Conservation (phyloP, 805 yeast genomes). For the Soucietia sequanensis region DNA sequence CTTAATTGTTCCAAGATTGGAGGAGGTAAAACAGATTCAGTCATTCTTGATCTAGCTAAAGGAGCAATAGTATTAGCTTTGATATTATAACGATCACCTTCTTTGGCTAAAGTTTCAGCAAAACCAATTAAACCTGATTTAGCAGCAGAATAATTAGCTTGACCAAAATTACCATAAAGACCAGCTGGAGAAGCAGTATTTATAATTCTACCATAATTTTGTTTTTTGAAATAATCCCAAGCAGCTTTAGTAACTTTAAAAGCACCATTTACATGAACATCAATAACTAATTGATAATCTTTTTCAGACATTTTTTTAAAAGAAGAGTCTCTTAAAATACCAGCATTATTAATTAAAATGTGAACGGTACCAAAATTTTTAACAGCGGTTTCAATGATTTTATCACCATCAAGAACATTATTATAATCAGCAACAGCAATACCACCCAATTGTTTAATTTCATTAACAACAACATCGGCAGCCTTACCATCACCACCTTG, state of each 20-base stretch:
- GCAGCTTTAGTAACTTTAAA: conserved; percentile 83
- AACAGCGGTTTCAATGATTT: conserved; percentile 81
- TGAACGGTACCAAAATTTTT: conserved; percentile 87
- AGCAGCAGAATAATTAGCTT: conserved; percentile 92
- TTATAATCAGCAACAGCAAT: conserved; percentile 92
- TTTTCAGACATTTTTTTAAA: conserved; percentile 82
- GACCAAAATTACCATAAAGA: conserved; percentile 94
- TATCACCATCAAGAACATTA: conserved; percentile 82
- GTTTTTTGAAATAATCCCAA: conserved; percentile 86
- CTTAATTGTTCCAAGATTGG: conserved; percentile 75
- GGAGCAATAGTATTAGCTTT: conserved; percentile 88
- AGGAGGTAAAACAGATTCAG: conserved; percentile 84
- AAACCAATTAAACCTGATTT: conserved; percentile 87
- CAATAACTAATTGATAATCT: conserved; percentile 76
- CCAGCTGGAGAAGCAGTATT: conserved; percentile 99
- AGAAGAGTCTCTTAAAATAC: conserved; percentile 84
- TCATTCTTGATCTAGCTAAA: conserved; percentile 94
- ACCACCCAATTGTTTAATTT: conserved; percentile 75
- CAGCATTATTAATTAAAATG: conserved; percentile 89
- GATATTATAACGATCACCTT: conserved; percentile 84
- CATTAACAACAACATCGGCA: conserved; percentile 88
- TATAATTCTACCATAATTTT: conserved; percentile 82
- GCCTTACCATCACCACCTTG: conserved; percentile 67
- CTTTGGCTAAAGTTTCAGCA: conserved; percentile 92
- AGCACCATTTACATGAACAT: conserved; percentile 90